Conservation (phyloP, 2,329 filamentous ascomycete species). For the Talaromyces albobiverticillius region DNA sequence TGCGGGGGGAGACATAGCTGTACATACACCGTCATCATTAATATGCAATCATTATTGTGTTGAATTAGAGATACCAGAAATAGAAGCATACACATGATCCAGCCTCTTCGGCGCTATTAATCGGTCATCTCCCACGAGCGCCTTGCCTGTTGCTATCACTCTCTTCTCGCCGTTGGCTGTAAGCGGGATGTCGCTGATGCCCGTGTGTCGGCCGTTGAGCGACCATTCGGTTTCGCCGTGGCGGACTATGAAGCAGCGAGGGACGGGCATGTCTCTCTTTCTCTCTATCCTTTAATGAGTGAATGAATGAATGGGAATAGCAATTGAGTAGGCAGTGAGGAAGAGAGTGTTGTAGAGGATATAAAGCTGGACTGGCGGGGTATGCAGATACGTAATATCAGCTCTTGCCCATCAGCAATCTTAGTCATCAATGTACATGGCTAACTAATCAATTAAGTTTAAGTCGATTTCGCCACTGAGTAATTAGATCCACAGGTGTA, state of each 20-base stretch:
- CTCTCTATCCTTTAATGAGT: no score
- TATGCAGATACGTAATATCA: no score
- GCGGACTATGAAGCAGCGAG: conserved; percentile 76
- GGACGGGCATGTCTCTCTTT: conserved; percentile 47
- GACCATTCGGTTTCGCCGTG: conserved; percentile 98
- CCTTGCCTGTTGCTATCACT: conserved; percentile 72
- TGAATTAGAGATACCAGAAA: background rate
- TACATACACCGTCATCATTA: conserved; percentile 1
- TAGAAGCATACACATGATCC: conserved; percentile 68
- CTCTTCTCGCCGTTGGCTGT: conserved; percentile 78
- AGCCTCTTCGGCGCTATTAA: conserved; percentile 80
- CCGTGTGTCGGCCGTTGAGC: conserved; percentile 79
- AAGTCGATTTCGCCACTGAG: no score
- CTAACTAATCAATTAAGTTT: no score
- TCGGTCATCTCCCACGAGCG: conserved; percentile 78
- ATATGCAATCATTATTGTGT: background rate
- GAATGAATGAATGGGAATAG: no score
- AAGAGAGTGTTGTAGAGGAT: no score
- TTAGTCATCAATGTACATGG: no score
- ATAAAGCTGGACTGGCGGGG: no score
- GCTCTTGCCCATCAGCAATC: no score
- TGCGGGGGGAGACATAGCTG: conserved; percentile 80
- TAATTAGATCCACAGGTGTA: no score
- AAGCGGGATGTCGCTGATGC: conserved; percentile 79
- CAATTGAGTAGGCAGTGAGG: background rate